Base-by-base conservation (phyloP, 2,329 filamentous ascomycete species). In the Ciborinia camelliae region DNA sequence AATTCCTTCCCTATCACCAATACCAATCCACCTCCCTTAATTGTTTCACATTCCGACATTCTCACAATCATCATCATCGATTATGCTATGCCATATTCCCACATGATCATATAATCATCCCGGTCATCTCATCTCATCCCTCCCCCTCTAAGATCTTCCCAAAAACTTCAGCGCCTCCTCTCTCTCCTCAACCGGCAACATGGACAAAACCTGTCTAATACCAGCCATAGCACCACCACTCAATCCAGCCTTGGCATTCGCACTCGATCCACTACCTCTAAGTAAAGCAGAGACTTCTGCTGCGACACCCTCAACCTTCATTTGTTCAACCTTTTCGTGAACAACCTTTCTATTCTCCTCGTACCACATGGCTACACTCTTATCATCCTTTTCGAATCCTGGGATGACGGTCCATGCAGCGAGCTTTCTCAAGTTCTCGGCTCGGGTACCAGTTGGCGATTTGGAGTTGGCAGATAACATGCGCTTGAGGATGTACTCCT, bases 401-500 rank as follows among this genome's bases (percentile, higher is more conserved):
- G 86, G 79, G 65, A 97, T 82, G 55, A 84, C 88, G 51, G 88
- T 92, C 92, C 95, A 97, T 47, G 91, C 89, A 77, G 89, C 86
- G 54, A 99, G 85, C 68, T 89, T 86, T 73, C 86, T 84, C 64
- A 97, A 81, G 78, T 93, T 88, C 65, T 83, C 82, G 35, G 84
- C 80, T 63, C 92, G 89, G 52, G 80, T 76, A n/a, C 77, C 74
- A 39, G 78, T 77, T 43, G 81, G 77, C 72, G 81, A 79, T 71
- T 76, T 75, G 20, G 75, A 73, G 35, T 58, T 58, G 55, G 75
- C 78, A 2, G 77, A 71, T 6, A 81, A 82, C 85, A 99, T 91
- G 79, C 92, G 92, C 81, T 93, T 95, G 77, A 99, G 84, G 73
- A 99, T 92, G 78, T 96, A 91, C 81, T 99, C 95, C 81, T 99